Percentiles rank a stretch among this genome's conserved stretches.
These are phyloP conservation scores for Marasmius sp. DNA, from an alignment of 1,284 basidiomycete species.

Conservation along the genomic window DNA sequence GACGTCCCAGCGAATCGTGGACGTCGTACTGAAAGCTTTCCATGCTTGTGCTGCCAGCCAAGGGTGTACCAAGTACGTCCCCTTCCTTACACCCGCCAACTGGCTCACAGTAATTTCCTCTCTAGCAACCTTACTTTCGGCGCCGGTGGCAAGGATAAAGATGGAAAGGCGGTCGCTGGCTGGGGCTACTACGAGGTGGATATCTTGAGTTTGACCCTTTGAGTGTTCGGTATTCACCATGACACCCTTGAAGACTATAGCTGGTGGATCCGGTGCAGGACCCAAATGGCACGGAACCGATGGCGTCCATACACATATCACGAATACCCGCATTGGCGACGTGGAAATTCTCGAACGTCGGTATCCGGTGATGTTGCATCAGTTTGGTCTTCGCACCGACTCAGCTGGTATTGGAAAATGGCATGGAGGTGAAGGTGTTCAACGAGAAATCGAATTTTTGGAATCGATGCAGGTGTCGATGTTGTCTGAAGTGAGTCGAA, in stretches of 20 bases:
- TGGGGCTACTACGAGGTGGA: slow-evolving; percentile 11
- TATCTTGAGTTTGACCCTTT: background rate
- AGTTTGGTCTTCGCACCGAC: slow-evolving; percentile 77
- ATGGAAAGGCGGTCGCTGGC: slow-evolving; percentile 1
- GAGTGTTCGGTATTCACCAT: background rate
- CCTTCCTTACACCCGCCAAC: too few species aligned
- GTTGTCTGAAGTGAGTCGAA: slow-evolving; percentile 65
- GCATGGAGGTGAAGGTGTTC: slow-evolving; percentile 85
- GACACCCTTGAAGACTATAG: background rate
- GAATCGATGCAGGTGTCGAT: slow-evolving; percentile 87
- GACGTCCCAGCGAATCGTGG: slow-evolving; percentile 10
- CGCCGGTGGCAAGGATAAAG: slow-evolving; percentile 5
- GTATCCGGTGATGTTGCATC: slow-evolving; percentile 84
- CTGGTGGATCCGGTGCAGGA: slow-evolving; percentile 10
- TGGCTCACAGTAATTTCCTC: background rate
- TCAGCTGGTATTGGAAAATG: slow-evolving; percentile 81
- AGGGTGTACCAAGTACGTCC: slow-evolving; percentile 1
- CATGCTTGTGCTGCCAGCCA: slow-evolving; percentile 8
- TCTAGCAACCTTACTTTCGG: slow-evolving; percentile 10
- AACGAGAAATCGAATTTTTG: slow-evolving; percentile 87
- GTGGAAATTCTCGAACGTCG: slow-evolving; percentile 91
- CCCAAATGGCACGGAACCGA: slow-evolving; percentile 15
- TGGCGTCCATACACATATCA: slow-evolving; percentile 74
- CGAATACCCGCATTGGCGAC: slow-evolving; percentile 92
- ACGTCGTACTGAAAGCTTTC: slow-evolving; percentile 10